Base-by-base conservation (phyloP, 495 filamentous ascomycete genomes). In the Neurospora discreta region DNA sequence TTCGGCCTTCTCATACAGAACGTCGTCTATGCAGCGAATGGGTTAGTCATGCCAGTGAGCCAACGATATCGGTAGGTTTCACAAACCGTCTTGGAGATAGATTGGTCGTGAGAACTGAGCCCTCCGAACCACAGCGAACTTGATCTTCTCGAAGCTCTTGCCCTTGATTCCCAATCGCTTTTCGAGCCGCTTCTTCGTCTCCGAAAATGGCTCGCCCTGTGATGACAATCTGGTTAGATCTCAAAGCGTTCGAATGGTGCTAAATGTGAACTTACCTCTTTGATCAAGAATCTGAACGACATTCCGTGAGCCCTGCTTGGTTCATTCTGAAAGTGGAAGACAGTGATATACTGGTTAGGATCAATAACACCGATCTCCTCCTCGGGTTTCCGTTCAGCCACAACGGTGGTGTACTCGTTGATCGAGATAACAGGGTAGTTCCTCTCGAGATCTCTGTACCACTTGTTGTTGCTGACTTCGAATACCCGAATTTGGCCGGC, bases 91-190 rank as follows among this genome's bases (percentile, higher is more conserved):
- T 73, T 87, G 88, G 71, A 99, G 84, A 83, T 97, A 97, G 70
- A 87, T 84, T 5, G 94, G 91, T 75, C 87, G 91, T 23, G 91
- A 88, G 80, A 90, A 96, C 9, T 80, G 78, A 36, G 85, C 80
- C 70, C 91, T 87, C 73, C 88, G 87, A 8, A 98, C 86, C 60
- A 97, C 82, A 6, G 93, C 92, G 84, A 99, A 98, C 81, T 94
- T 97, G 79, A 98, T 94, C 85, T 98, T 99, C 81, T 99, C 95
- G 74, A 98, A 95, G 71, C 92, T 93, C 84, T 98, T 98, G 74
- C 95, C 95, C 83, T 97, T 98, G 79, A 99, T 89, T 15, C 94
- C 94, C 3, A 92, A 97, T 68, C 95, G 88, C 78, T 92, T 92
- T 75, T 93, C 93, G 3, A 99, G 85, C 30, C 95, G 89, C 76